These are phyloP conservation scores for Botryosphaeria dothidea DNA, from an alignment of 2,329 filamentous ascomycete species.

Conservation along the genomic window DNA sequence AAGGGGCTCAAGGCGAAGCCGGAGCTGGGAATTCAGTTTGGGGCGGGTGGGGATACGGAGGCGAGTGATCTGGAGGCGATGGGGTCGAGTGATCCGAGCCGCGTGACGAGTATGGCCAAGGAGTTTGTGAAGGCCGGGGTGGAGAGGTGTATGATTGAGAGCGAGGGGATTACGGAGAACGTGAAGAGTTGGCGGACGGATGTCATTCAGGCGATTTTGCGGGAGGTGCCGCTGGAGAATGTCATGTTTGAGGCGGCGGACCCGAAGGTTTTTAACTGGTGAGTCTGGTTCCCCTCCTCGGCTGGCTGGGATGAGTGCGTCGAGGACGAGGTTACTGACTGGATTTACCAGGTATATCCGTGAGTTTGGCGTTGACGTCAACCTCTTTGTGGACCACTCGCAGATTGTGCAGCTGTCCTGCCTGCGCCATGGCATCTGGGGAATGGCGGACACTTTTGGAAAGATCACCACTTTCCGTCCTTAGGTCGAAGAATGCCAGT, in stretches of 20 bases:
- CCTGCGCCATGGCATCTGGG: constrained; percentile 56
- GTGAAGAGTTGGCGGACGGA: constrained; percentile 56
- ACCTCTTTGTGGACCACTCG: constrained; percentile 60
- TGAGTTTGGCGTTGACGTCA: constrained; percentile 59
- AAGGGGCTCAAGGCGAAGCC: constrained; percentile 55
- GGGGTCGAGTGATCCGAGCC: constrained; percentile 52
- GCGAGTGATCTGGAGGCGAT: constrained; percentile 49
- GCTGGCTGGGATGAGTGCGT: too few species aligned
- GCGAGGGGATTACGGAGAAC: constrained; percentile 61
- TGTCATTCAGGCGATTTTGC: constrained; percentile 55
- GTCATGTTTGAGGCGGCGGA: constrained; percentile 63
- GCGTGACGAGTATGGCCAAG: constrained; percentile 51
- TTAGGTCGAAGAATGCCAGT: too few species aligned
- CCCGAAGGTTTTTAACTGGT: constrained; percentile 55
- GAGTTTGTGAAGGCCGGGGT: constrained; percentile 55
- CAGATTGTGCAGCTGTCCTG: constrained; percentile 59
- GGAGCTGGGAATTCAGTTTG: constrained; percentile 59
- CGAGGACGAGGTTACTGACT: constrained; percentile 29
- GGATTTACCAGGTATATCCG: constrained; percentile 43
- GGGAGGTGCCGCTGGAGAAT: constrained; percentile 52
- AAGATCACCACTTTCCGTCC: constrained; percentile 44
- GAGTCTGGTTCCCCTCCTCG: neutral
- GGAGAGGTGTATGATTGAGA: constrained; percentile 60
- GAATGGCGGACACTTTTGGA: constrained; percentile 57
- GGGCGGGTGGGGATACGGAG: constrained; percentile 55